Evolutionary conservation across 2,329 filamentous ascomycete genomes (phyloP).

Genomic region (Phaeophleospora eucalypticola): DNA sequence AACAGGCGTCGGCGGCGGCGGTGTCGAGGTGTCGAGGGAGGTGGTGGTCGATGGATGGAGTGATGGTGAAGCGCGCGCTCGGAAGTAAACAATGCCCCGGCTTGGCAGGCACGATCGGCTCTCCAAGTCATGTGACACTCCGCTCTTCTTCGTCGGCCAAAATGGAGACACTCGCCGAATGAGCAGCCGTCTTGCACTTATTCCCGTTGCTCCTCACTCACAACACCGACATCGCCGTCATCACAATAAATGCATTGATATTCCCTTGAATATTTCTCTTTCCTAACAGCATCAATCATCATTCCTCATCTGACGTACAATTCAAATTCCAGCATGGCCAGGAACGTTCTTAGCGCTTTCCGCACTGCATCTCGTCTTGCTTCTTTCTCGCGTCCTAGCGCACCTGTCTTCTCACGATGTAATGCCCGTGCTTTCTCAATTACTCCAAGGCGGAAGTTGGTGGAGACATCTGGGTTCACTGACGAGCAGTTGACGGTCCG

Average conservation of each 20-base stretch:
- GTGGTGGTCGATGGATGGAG: neutral
- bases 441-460: conserved; percentile 44
- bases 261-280: neutral
- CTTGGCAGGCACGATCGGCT: neutral
- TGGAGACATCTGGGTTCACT: conserved; percentile 70
- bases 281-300: too few species aligned
- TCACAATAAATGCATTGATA: neutral
- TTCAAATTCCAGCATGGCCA: conserved; percentile 23
- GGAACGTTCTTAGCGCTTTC: conserved; percentile 16
- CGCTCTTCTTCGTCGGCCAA: neutral
- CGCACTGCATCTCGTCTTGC: conserved; percentile 16
- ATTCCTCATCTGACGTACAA: too few species aligned
- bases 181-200: too few species aligned
- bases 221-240: conserved; percentile 1
- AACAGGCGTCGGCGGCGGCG: conserved; percentile 5
- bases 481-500: conserved; percentile 69
- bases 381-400: neutral
- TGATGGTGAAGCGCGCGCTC: conserved; percentile 1
- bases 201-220: neutral
- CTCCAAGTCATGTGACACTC: neutral
- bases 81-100: neutral
- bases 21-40: conserved; percentile 4
- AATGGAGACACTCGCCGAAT: too few species aligned
- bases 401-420: conserved; percentile 14
- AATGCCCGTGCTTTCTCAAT: conserved; percentile 31